These are phyloP conservation scores for Ceratocystis ficicola DNA, from an alignment of 2,329 filamentous ascomycete species.

Conservation along the genomic window DNA sequence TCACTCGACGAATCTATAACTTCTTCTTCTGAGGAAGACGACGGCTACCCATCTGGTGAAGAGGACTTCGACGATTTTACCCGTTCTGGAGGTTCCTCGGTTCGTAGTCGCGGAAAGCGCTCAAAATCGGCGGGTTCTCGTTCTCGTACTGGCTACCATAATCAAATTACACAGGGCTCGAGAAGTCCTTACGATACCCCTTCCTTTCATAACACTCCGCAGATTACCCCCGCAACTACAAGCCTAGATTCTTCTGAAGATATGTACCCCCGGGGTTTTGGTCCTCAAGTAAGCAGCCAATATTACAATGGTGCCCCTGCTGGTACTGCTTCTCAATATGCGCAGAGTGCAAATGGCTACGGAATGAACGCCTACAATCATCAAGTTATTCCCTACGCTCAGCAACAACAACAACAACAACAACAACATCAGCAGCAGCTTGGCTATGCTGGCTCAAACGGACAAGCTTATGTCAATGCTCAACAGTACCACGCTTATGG, in stretches of 20 bases:
- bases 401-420: constrained; percentile 15
- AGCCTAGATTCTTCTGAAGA: constrained; percentile 55
- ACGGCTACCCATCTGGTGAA: background rate
- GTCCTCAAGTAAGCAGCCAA: constrained; percentile 22
- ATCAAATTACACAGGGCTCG: constrained; percentile 7
- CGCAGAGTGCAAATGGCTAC: constrained; percentile 31
- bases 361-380: constrained; percentile 15
- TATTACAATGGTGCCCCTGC: constrained; percentile 18
- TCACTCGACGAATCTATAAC: no score
- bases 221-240: constrained; percentile 41
- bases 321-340: constrained; percentile 25
- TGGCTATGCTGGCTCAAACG: constrained; percentile 3
- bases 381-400: constrained; percentile 38
- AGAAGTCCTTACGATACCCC: constrained; percentile 15
- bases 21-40: background rate
- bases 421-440: constrained; percentile 15
- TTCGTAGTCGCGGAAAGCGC: background rate
- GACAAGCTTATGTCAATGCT: background rate
- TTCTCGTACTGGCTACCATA: background rate
- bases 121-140: constrained; percentile 28
- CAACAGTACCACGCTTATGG: constrained; percentile 11
- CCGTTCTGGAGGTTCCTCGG: constrained; percentile 4
- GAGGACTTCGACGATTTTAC: background rate
- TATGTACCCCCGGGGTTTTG: constrained; percentile 35
- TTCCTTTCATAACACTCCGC: constrained; percentile 26